Conservation (phyloP, 805 yeast species). For the Candida nitratophila region DNA sequence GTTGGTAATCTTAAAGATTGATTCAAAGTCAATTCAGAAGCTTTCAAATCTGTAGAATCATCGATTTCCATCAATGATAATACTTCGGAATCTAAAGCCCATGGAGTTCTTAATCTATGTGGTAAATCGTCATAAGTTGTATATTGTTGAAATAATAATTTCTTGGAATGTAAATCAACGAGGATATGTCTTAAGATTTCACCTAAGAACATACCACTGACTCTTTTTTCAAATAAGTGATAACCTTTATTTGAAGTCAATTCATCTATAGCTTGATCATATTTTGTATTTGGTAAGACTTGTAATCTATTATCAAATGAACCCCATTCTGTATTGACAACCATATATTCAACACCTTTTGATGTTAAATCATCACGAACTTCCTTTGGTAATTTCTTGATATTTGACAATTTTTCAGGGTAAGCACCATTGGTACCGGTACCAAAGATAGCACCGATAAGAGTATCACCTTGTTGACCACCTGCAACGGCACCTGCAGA, state of each 20-base stretch:
- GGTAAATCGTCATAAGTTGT: conserved; percentile 34
- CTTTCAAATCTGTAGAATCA: conserved; percentile 62
- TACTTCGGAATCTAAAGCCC: conserved; percentile 76
- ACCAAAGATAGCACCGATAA: conserved; percentile 89
- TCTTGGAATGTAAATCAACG: conserved; percentile 56
- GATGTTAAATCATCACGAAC: conserved; percentile 29
- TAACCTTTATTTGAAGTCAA: conserved; percentile 74
- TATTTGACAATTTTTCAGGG: conserved; percentile 65
- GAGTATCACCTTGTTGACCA: conserved; percentile 64
- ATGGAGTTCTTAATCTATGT: conserved; percentile 67
- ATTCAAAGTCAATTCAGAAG: conserved; percentile 61
- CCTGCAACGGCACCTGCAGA: conserved; percentile 47
- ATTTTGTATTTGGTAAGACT: conserved; percentile 70
- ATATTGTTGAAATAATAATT: conserved; percentile 53
- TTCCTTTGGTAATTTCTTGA: conserved; percentile 62
- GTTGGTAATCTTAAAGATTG: conserved; percentile 68
- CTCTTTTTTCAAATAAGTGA: conserved; percentile 90
- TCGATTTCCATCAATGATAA: conserved; percentile 83
- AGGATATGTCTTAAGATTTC: conserved; percentile 75
- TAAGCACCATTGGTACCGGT: conserved; percentile 98
- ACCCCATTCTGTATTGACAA: conserved; percentile 96
- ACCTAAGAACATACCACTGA: conserved; percentile 89
- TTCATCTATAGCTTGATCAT: conserved; percentile 66
- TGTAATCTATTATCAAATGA: conserved; percentile 83
- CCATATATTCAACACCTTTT: conserved; percentile 61